Conservation (phyloP, 1,284 basidiomycete genomes). For the Ceratobasidium sp. region DNA sequence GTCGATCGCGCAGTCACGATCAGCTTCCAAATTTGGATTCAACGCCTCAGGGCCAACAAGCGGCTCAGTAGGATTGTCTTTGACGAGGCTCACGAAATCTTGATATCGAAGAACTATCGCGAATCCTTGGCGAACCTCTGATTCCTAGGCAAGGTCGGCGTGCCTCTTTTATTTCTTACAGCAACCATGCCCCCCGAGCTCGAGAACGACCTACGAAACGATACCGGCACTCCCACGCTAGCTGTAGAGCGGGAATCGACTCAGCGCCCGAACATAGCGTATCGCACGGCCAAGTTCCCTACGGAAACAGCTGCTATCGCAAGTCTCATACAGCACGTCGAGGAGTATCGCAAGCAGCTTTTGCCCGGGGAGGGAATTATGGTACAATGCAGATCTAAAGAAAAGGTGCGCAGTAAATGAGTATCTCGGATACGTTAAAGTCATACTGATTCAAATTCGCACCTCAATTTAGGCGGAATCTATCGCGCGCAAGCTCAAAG, state of each 20-base stretch:
- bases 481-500: no score
- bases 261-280: neutral
- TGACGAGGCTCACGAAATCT: neutral
- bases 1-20: no score
- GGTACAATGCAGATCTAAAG: neutral
- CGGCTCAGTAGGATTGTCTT: neutral
- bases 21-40: no score
- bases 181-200: neutral
- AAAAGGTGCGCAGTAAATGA: neutral
- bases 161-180: neutral
- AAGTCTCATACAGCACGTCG: neutral
- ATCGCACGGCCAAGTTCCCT: neutral
- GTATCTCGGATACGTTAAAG: neutral
- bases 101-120: neutral
- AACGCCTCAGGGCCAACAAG: no score
- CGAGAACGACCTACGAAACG: neutral
- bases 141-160: neutral
- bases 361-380: neutral
- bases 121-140: neutral
- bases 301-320: no score
- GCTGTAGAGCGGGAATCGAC: neutral
- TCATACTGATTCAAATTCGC: no score
- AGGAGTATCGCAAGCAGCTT: neutral
- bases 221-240: neutral
- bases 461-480: no score